Percentiles rank a stretch among this genome's conserved stretches.
phyloP scores from a whole-genome alignment of 257 asterid species.

The Nicotiana sylvestris region DNA sequence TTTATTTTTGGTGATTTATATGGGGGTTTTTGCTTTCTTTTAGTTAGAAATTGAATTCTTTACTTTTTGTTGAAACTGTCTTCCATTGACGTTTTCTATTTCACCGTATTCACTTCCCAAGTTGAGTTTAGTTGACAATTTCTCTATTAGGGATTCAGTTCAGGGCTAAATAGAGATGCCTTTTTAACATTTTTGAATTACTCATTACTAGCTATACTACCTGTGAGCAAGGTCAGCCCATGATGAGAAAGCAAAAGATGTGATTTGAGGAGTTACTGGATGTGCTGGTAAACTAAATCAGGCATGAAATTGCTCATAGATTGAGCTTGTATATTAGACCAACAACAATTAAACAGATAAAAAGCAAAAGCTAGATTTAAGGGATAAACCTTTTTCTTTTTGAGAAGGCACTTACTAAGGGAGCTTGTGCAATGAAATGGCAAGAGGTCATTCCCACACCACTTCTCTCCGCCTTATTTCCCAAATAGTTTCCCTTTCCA shows the following conservation, averaged over 20 bases:
- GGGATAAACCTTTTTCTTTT: background rate
- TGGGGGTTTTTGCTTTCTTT: background rate
- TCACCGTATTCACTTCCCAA: background rate
- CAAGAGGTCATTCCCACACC: background rate
- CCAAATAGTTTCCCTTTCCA: background rate
- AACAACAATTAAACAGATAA: background rate
- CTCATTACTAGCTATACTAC: no score
- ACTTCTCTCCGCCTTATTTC: background rate
- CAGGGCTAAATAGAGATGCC: background rate
- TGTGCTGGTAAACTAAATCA: background rate
- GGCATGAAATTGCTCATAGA: background rate
- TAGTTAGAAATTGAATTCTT: background rate
- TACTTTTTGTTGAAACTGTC: background rate
- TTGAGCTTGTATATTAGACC: background rate
- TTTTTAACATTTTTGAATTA: background rate
- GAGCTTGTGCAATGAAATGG: background rate
- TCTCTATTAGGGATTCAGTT: background rate
- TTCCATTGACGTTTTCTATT: background rate
- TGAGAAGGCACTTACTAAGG: background rate
- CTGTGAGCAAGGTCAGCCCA: no score
- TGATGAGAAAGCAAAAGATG: background rate
- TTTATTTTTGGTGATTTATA: background rate
- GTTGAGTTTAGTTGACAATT: background rate
- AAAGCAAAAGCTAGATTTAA: background rate
- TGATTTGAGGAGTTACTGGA: background rate